Percentiles rank a stretch among this genome's conserved stretches.
Conservation (phyloP, 2,329 filamentous ascomycete species). For the Aspergillus thermomutatus region DNA sequence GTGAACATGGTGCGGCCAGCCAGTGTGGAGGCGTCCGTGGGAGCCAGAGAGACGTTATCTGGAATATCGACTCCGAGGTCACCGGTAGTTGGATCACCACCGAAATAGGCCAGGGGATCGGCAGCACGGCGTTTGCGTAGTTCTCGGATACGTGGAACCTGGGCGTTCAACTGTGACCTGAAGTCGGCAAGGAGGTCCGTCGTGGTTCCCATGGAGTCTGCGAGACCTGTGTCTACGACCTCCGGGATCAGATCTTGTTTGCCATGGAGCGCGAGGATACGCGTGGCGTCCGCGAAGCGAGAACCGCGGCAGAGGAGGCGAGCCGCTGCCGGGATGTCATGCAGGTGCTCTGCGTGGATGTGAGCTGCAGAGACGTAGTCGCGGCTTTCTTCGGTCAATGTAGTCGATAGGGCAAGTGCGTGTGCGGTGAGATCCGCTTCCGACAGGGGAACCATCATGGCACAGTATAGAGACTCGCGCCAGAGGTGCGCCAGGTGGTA, state of each 20-base stretch:
- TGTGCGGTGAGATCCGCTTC: slow-evolving; percentile 61
- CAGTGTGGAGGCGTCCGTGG: slow-evolving; percentile 75
- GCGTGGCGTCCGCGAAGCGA: slow-evolving; percentile 83
- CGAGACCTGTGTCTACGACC: slow-evolving; percentile 73
- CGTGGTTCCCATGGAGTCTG: slow-evolving; percentile 74
- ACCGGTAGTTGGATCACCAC: slow-evolving; percentile 63
- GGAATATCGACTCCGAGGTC: slow-evolving; percentile 67
- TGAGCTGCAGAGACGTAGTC: slow-evolving; percentile 77
- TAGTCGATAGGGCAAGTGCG: slow-evolving; percentile 72
- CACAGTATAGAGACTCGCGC: slow-evolving; percentile 84
- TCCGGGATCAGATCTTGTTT: slow-evolving; percentile 61
- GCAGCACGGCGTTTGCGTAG: slow-evolving; percentile 75
- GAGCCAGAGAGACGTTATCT: slow-evolving; percentile 88
- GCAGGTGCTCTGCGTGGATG: slow-evolving; percentile 77
- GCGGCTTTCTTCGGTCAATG: slow-evolving; percentile 72
- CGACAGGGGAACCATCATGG: slow-evolving; percentile 64
- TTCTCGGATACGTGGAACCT: slow-evolving; percentile 81
- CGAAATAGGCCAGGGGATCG: slow-evolving; percentile 86
- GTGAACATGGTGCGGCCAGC: slow-evolving; percentile 84
- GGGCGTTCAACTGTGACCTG: slow-evolving; percentile 75
- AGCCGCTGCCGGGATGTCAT: slow-evolving; percentile 66
- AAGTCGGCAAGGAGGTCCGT: slow-evolving; percentile 94
- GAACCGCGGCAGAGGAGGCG: slow-evolving; percentile 82
- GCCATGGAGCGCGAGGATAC: slow-evolving; percentile 62
- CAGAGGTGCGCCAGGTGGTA: slow-evolving; percentile 84